phyloP scores from a whole-genome alignment of 164 flowering plant species.

The Euptelea pleiosperma region DNA sequence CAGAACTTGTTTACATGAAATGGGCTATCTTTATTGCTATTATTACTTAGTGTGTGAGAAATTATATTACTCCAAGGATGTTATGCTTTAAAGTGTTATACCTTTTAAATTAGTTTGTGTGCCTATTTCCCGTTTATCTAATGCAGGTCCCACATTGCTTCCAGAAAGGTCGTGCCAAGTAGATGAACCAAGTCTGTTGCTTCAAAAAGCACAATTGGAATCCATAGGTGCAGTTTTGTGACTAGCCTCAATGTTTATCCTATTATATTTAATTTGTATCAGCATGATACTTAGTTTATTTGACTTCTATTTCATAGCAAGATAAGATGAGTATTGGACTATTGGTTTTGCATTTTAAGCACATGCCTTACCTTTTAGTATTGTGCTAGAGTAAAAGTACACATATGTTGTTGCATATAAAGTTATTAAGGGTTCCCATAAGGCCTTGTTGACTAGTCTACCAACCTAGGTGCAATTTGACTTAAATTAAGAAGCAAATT shows the following conservation, averaged over 20 bases:
- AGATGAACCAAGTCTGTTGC: conserved; percentile 40
- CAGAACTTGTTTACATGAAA: too few relatives aligned
- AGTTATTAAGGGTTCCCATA: not conserved
- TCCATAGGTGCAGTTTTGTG: conserved; percentile 42
- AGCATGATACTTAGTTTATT: not conserved
- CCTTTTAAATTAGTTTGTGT: not conserved
- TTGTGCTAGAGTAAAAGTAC: not conserved
- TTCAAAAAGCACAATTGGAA: conserved; percentile 46
- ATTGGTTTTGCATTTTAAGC: not conserved
- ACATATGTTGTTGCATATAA: not conserved
- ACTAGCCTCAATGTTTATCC: too few relatives aligned
- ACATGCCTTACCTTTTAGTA: not conserved
- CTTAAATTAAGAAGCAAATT: too few relatives aligned
- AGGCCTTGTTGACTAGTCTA: too few relatives aligned
- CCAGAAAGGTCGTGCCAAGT: conserved; percentile 34
- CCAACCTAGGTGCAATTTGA: too few relatives aligned
- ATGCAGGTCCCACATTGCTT: conserved; percentile 21
- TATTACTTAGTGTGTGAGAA: too few relatives aligned
- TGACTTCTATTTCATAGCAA: not conserved
- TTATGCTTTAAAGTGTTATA: not conserved
- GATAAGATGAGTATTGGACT: not conserved
- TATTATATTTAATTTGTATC: not conserved
- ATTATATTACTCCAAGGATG: not conserved
- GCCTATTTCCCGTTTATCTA: conserved; percentile 11
- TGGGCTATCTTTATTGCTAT: too few relatives aligned